Conservation (phyloP, 2,329 filamentous ascomycete genomes). For the Arachnopeziza araneosa region DNA sequence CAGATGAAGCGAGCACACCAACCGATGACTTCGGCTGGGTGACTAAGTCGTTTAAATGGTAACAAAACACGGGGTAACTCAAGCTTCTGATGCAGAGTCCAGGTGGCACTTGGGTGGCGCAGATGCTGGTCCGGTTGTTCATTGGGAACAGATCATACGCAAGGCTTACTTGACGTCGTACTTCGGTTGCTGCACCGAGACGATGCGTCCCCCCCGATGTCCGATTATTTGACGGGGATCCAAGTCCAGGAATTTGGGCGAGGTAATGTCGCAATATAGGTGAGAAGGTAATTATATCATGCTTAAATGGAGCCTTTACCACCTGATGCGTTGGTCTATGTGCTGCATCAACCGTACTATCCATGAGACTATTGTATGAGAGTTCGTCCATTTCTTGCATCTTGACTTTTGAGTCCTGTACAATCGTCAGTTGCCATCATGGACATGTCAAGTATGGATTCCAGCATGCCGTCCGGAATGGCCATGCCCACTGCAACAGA, state of each 20-base stretch:
- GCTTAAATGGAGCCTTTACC: not conserved
- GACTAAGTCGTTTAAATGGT: not conserved
- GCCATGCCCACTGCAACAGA: too few species aligned
- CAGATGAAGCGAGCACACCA: not conserved
- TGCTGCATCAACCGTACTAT: not conserved
- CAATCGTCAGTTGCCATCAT: not conserved
- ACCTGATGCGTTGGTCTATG: not conserved
- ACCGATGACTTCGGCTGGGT: not conserved
- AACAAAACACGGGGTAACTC: not conserved
- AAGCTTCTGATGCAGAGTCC: not conserved
- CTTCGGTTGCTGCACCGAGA: not conserved
- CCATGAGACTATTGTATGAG: too few species aligned
- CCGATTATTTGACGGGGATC: not conserved
- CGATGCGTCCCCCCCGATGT: not conserved
- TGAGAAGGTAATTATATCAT: not conserved
- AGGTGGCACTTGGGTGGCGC: not conserved
- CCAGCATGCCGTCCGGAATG: not conserved
- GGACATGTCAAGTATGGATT: conserved; percentile 1
- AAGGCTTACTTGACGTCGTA: not conserved
- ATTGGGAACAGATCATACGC: not conserved
- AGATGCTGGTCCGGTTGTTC: not conserved
- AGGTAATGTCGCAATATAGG: not conserved
- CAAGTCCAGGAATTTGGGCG: not conserved
- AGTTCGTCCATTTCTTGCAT: not conserved
- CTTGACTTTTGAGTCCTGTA: not conserved